phyloP scores from a whole-genome alignment of 2,329 filamentous ascomycete species.

The Akanthomyces lecanii region DNA sequence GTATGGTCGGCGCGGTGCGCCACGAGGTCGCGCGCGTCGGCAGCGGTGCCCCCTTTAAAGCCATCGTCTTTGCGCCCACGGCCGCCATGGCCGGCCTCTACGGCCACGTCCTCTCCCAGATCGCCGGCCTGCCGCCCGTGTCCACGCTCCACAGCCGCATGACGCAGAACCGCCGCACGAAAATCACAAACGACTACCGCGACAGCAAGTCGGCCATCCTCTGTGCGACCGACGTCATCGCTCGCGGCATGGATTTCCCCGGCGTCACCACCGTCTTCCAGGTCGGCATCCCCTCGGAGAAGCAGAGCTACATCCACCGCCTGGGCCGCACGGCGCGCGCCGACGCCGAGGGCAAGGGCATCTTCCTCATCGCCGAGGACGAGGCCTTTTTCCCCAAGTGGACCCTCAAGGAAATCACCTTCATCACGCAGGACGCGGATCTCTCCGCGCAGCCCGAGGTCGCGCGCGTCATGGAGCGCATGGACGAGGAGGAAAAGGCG shows the following conservation, averaged over 20 bases:
- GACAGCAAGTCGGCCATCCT: conserved; percentile 48
- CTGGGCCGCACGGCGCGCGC: conserved; percentile 63
- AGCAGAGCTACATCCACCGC: conserved; percentile 64
- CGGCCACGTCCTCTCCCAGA: conserved; percentile 38
- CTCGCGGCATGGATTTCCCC: conserved; percentile 69
- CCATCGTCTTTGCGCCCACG: conserved; percentile 73
- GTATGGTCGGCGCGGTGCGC: conserved; percentile 53
- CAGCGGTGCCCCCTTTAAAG: conserved; percentile 62
- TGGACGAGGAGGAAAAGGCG: conserved; percentile 42
- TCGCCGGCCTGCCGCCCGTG: conserved; percentile 39
- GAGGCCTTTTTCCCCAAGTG: conserved; percentile 49
- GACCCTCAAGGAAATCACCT: conserved; percentile 50
- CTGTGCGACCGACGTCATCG: conserved; percentile 67
- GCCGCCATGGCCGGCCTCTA: conserved; percentile 50
- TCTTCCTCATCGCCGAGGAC: conserved; percentile 50
- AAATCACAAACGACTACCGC: conserved; percentile 61
- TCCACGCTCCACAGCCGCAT: conserved; percentile 49
- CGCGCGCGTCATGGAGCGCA: conserved; percentile 31
- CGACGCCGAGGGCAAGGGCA: conserved; percentile 59
- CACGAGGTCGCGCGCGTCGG: conserved; percentile 38
- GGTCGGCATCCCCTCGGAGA: conserved; percentile 53
- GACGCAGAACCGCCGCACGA: conserved; percentile 45
- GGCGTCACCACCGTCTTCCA: conserved; percentile 65
- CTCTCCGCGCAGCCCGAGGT: conserved; percentile 40
- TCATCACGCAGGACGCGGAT: conserved; percentile 44